Base-by-base conservation (phyloP, 2,329 filamentous ascomycete genomes). In the Hymenoscyphus scutula region DNA sequence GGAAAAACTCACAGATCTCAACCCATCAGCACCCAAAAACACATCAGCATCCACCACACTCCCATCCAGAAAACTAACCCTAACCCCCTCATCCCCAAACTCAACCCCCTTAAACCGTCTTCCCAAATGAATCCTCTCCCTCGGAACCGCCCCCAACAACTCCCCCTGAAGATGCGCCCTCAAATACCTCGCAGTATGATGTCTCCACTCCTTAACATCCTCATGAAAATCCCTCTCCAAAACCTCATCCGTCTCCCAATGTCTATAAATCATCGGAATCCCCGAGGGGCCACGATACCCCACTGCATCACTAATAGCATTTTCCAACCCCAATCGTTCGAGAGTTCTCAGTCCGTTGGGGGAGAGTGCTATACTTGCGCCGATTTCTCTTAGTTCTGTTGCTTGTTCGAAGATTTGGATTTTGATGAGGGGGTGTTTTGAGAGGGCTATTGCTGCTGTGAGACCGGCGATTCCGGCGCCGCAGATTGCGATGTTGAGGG, bases 401-500 rank as follows among this genome's bases (percentile, higher is more conserved):
- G 76, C 75, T 58, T 71, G 69, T 57, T 77, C 76, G 56, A 75
- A 78, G 15, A 78, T 64, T 53, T 71, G 70, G 8, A 76, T 71
- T 56, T 74, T 68, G 48, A 76, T 71, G 25, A 67, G 58, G 8
- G 74, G 67, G 58, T 68, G 72, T 32, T 71, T 61, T 7, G 65
- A 64, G 0, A 76, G 67, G 2, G 74, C 75, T 54, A 78, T 76
- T 2, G 76, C 74, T 3, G 74, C 70, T 1, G 73, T 73, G 23
- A 79, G 72, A 7, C 77, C 76, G 8, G 76, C 76, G 34, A 78
- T 75, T 6, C 77, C 77, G 29, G 70, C 73, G 17, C 76, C 76
- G 23, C 75, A 66, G 34, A 78, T 75, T 41, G 74, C 74, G 23
- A 72, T 38, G 19, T 66, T 34, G 23, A 68, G 62, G 11, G 23